Base-by-base conservation (phyloP, 352 stramenopile species). In the Phytophthora litchii region DNA sequence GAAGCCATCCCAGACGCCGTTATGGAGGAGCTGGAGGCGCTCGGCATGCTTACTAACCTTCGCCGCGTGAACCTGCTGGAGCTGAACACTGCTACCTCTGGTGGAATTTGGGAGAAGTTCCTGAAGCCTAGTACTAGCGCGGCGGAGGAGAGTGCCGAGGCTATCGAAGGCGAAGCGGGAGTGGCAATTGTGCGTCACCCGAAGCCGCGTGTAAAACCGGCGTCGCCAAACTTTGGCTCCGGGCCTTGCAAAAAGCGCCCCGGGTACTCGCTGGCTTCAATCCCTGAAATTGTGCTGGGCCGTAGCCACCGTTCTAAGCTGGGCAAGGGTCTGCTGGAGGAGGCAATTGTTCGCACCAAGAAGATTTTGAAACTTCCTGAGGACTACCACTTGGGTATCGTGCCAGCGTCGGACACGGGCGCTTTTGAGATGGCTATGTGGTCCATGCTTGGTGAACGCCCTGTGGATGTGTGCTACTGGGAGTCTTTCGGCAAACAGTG, bases 371-470 rank as follows among this genome's bases (percentile, higher is more conserved):
- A 88, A 49, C 74, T 99, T 16, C 97, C 97, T 17, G 86, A 98
- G 13, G 83, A 98, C 65, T 99, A 99, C 76, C 79, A 91, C 19
- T 70, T 98, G 11, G 96, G 96, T 40, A 99, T 99, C 57, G 97
- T 99, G 34, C 97, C 97, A 32, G 97, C 96, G 36, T 99, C 94
- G 7, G 97, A 99, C 75, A 99, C 97, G 21, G 97, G 97, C 23
- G 97, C 97, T 12, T 99, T 98, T 67, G 97, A 99, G 79, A 99
- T 99, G 97, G 97, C 97, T 41, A 99, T 99, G 97, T 99, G 97
- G 97, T 98, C 89, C 65, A 96, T 99, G 80, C 85, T 99, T 17
- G 97, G 97, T 29, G 76, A 80, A 27, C 78, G 89, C 0, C 97
- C 94, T 6, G 91, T 99, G 42, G 92, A 97, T 66, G 76, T 96